phyloP scores from a whole-genome alignment of 768 basidiomycete species.

The Macrolepiota albuminosa region DNA sequence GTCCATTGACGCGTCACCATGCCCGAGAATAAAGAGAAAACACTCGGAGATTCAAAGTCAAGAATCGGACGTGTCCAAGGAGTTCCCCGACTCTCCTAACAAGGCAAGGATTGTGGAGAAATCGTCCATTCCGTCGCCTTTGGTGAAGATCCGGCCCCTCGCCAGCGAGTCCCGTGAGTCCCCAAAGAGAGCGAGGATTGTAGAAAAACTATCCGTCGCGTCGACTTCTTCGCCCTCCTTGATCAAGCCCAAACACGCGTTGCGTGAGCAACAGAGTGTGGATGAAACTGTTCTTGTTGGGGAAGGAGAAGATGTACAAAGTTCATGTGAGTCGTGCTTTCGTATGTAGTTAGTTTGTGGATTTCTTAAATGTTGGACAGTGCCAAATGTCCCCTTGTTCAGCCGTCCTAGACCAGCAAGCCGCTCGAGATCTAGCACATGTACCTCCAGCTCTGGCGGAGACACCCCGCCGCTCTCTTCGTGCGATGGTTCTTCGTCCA shows the following conservation, averaged over 20 bases:
- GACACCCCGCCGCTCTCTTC: conserved; percentile 70
- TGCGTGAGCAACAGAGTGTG: conserved; percentile 60
- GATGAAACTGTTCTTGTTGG: conserved; percentile 63
- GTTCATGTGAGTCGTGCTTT: conserved; percentile 39
- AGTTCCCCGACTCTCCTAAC: conserved; percentile 34
- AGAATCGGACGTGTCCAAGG: conserved; percentile 20
- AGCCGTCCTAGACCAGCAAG: conserved; percentile 46
- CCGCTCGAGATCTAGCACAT: conserved; percentile 65
- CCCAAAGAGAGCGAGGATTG: conserved; percentile 42
- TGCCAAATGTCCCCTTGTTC: conserved; percentile 52
- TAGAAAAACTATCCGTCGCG: conserved; percentile 62
- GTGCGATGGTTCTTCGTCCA: conserved; percentile 58
- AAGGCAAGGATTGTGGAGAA: conserved; percentile 53
- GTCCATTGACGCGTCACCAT: conserved; percentile 72
- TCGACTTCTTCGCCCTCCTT: conserved; percentile 53
- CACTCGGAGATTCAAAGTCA: conserved; percentile 35
- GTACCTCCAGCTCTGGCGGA: conserved; percentile 58
- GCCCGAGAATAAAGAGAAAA: conserved; percentile 58
- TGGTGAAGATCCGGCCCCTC: conserved; percentile 26
- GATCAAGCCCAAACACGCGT: conserved; percentile 57
- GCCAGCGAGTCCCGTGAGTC: conserved; percentile 25
- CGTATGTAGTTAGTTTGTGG: background rate
- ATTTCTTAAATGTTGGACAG: conserved; percentile 21
- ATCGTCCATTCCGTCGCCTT: conserved; percentile 55
- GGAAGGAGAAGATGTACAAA: conserved; percentile 57